phyloP scores from a whole-genome alignment of 139 green algal species.

The Asterochloris erici region DNA sequence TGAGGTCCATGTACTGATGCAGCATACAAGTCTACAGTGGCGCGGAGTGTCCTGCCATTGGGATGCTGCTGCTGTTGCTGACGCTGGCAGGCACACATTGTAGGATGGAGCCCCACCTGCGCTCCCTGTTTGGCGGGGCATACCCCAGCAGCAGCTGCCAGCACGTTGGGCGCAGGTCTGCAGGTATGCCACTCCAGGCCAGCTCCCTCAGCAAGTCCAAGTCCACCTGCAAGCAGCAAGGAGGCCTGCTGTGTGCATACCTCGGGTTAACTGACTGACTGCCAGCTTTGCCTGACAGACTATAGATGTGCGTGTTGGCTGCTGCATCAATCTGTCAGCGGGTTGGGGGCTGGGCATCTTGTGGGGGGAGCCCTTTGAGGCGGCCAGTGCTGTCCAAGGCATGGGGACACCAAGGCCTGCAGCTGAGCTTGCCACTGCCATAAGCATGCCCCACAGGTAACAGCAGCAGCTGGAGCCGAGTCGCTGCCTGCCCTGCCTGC shows the following conservation, averaged over 20 bases:
- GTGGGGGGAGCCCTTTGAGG: too few species aligned
- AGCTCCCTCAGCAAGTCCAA: slow-evolving; percentile 84
- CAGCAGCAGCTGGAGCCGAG: not conserved
- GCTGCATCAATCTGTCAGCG: too few species aligned
- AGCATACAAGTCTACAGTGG: not conserved
- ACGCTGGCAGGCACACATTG: too few species aligned
- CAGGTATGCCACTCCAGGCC: slow-evolving; percentile 85
- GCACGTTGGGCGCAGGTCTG: slow-evolving; percentile 66
- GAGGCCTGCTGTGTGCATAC: not conserved
- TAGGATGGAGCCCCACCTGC: slow-evolving; percentile 19
- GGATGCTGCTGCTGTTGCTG: not conserved
- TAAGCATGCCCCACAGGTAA: not conserved
- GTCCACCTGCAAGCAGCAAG: slow-evolving; percentile 54
- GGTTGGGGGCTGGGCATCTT: too few species aligned
- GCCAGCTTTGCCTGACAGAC: too few species aligned
- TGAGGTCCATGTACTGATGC: too few species aligned
- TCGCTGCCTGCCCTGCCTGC: not conserved
- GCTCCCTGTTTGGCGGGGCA: slow-evolving; percentile 69
- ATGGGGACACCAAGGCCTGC: not conserved
- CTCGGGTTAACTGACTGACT: not conserved
- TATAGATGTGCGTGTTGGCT: too few species aligned
- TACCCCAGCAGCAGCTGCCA: slow-evolving; percentile 98
- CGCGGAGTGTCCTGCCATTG: not conserved
- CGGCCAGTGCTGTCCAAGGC: too few species aligned
- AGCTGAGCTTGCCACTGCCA: not conserved